Conservation (phyloP, 371 early-diverging fungal species). For the Mucor racemosus region DNA sequence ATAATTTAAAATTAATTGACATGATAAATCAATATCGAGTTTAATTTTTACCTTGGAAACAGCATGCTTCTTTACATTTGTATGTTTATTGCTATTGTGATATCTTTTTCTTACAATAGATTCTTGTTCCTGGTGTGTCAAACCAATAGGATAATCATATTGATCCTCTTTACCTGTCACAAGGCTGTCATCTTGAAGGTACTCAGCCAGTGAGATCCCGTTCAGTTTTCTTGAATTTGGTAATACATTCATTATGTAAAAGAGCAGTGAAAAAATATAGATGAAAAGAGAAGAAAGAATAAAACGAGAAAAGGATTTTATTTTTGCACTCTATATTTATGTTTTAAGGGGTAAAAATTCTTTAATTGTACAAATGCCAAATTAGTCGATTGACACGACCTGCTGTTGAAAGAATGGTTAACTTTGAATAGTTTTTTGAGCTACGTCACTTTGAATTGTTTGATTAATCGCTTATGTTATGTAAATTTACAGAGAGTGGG, state of each 20-base stretch:
- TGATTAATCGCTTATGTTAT: slow-evolving; percentile 2
- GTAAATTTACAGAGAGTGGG: background rate
- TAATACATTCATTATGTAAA: slow-evolving; percentile 6
- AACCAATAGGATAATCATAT: background rate
- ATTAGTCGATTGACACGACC: slow-evolving; percentile 1
- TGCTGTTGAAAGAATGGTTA: background rate
- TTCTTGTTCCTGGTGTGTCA: slow-evolving; percentile 10
- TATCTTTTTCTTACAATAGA: background rate
- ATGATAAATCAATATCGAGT: background rate
- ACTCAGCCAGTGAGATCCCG: slow-evolving; percentile 9
- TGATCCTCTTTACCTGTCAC: slow-evolving; percentile 5
- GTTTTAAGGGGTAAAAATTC: background rate
- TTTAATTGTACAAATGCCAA: slow-evolving; percentile 8
- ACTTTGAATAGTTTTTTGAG: background rate
- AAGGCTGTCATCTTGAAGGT: background rate
- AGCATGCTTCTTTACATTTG: slow-evolving; percentile 1
- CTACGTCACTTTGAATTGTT: background rate
- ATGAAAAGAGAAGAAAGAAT: background rate
- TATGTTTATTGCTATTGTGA: background rate
- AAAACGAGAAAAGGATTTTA: background rate
- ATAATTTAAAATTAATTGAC: background rate
- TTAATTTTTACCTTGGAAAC: slow-evolving; percentile 2
- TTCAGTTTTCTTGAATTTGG: slow-evolving; percentile 21
- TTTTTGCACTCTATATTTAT: slow-evolving; percentile 1
- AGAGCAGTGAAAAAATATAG: background rate